Evolutionary conservation across 2,329 filamentous ascomycete genomes (phyloP).

Genomic region (Stemphylium vesicarium): DNA sequence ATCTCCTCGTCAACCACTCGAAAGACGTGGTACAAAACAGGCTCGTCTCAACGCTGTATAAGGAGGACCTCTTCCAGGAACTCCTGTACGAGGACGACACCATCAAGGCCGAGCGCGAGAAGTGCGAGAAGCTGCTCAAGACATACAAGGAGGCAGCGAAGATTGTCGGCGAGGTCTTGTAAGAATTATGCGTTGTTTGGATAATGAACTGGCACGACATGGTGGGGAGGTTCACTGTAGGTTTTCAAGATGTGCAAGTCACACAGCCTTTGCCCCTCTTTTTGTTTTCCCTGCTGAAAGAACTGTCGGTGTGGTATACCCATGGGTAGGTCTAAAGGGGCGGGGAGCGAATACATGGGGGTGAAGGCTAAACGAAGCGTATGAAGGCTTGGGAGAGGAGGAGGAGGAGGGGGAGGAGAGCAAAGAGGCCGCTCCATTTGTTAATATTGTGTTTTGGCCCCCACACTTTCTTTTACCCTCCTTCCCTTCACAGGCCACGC

Average conservation of each 20-base stretch:
- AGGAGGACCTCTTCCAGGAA: slow-evolving; percentile 87
- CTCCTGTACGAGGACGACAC: slow-evolving; percentile 96
- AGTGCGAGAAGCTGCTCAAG: slow-evolving; percentile 93
- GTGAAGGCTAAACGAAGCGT: neutral
- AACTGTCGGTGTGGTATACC: neutral
- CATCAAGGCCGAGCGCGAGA: slow-evolving; percentile 96
- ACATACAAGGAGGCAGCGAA: slow-evolving; percentile 98
- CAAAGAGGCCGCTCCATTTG: slow-evolving; percentile 16
- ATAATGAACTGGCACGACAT: slow-evolving; percentile 16
- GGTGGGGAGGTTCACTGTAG: slow-evolving; percentile 9
- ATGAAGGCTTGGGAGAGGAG: slow-evolving; percentile 7
- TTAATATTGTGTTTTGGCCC: slow-evolving; percentile 28
- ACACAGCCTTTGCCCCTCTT: neutral
- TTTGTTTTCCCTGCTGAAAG: neutral
- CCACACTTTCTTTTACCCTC: neutral
- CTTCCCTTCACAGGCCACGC: neutral
- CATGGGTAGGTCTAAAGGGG: neutral
- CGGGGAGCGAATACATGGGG: neutral
- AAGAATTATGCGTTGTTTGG: slow-evolving; percentile 22
- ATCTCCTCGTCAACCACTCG: slow-evolving; percentile 96
- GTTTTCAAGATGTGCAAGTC: slow-evolving; percentile 15
- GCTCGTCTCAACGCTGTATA: slow-evolving; percentile 93
- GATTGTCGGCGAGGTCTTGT: slow-evolving; percentile 89
- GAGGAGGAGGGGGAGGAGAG: neutral
- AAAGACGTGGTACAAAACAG: slow-evolving; percentile 98